Percentiles rank a stretch among this genome's conserved stretches.
phyloP scores from a whole-genome alignment of 2,329 filamentous ascomycete species.

The Beauveria brongniartii region DNA sequence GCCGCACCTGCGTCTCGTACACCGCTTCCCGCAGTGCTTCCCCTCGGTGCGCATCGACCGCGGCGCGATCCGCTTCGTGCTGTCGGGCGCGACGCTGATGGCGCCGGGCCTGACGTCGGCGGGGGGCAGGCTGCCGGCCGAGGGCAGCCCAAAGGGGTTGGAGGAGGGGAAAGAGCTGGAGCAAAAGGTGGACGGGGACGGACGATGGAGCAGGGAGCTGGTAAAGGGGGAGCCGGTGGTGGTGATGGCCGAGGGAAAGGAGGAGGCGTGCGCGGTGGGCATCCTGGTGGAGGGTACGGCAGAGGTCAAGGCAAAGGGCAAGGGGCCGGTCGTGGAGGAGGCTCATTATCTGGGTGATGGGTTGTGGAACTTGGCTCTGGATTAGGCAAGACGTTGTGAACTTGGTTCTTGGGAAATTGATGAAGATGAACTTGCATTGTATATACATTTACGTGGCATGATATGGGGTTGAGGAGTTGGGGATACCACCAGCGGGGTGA shows the following conservation, averaged over 20 bases:
- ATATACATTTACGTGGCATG: conserved; percentile 1
- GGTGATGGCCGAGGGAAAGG: conserved; percentile 87
- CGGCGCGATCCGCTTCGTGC: conserved; percentile 92
- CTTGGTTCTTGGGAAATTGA: neutral
- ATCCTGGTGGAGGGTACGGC: conserved; percentile 75
- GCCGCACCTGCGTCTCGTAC: conserved; percentile 82
- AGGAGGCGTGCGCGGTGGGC: conserved; percentile 82
- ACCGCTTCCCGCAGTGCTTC: conserved; percentile 81
- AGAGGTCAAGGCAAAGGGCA: conserved; percentile 90
- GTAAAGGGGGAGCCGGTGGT: conserved; percentile 78
- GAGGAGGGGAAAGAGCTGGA: conserved; percentile 36
- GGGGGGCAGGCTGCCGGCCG: conserved; percentile 69
- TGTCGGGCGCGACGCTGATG: conserved; percentile 92
- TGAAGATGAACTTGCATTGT: neutral
- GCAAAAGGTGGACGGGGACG: conserved; percentile 37
- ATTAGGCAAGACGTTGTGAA: conserved; percentile 25
- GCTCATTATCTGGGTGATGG: conserved; percentile 93
- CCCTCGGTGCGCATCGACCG: conserved; percentile 84
- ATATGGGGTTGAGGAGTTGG: conserved; percentile 1
- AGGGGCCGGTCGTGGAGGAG: conserved; percentile 88
- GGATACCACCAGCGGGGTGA: neutral
- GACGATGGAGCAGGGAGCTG: conserved; percentile 58
- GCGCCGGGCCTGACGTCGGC: conserved; percentile 81
- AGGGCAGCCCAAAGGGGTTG: conserved; percentile 25
- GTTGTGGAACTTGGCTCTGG: conserved; percentile 64